phyloP scores from a whole-genome alignment of 2,329 filamentous ascomycete species.

The Neopestalotiopsis sp. region DNA sequence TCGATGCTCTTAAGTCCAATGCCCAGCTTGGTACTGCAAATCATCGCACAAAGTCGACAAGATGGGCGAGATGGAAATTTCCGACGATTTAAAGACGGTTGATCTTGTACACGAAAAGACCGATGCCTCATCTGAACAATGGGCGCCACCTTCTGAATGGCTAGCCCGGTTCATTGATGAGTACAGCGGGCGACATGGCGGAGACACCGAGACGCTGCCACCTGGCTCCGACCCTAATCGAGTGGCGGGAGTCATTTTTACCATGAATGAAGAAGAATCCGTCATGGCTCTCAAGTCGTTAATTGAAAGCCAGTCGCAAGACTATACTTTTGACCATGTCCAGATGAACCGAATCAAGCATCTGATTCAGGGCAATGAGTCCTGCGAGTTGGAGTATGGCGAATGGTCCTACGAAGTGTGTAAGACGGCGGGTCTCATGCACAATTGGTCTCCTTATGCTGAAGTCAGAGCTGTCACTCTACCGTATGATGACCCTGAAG shows the following conservation, averaged over 20 bases:
- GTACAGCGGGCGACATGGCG: constrained; percentile 32
- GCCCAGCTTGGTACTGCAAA: background rate
- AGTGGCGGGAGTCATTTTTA: constrained; percentile 29
- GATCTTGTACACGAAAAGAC: constrained; percentile 11
- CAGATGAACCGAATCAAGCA: constrained; percentile 27
- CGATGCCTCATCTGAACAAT: background rate
- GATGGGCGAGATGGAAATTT: background rate
- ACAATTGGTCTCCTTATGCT: constrained; percentile 42
- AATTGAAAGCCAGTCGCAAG: constrained; percentile 28
- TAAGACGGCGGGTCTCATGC: constrained; percentile 36
- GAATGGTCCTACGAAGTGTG: constrained; percentile 34
- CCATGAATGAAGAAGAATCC: constrained; percentile 29
- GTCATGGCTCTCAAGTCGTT: constrained; percentile 23
- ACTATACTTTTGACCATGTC: constrained; percentile 33
- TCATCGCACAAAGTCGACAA: background rate
- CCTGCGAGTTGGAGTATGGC: constrained; percentile 32
- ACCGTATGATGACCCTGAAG: constrained; percentile 32
- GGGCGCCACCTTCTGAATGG: constrained; percentile 26
- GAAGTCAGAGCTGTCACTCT: constrained; percentile 48
- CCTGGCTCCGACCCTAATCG: constrained; percentile 31
- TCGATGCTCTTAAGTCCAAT: background rate
- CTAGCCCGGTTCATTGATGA: constrained; percentile 30
- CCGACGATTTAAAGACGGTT: constrained; percentile 4
- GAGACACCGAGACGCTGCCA: constrained; percentile 29
- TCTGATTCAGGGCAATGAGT: constrained; percentile 29